Base-by-base conservation (phyloP, 106 monocot genomes). In the Dendrobium officinale region DNA sequence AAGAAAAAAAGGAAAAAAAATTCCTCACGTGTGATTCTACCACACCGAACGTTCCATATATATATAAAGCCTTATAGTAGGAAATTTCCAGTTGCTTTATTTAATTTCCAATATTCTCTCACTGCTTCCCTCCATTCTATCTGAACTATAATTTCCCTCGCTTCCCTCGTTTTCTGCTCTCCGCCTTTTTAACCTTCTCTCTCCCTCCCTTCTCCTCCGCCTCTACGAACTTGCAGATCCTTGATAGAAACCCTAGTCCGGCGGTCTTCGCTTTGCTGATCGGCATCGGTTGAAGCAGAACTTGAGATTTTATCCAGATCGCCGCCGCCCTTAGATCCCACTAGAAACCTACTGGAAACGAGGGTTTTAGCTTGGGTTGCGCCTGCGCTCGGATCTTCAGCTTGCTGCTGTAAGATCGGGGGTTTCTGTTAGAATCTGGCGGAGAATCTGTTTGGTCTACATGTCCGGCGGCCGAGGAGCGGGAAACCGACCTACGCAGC, bases 91-190 rank as follows among this genome's bases (percentile, higher is more conserved):
- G 15, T 51, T 72, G 37, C 33, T 42, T 76, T 48, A 43, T 76
- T 76, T 76, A 76, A 76, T 76, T 76, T 76, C 48, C 5, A 47
- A 49, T 51, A 48, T 48, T 76, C 45, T 17, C 48, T 24, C 76
- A 24, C 22, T 49, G 22, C 61, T 86, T 85, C 85, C 83, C 90
- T 88, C 84, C 84, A 80, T 80, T 64, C 80, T 66, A 51, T 70
- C 56, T 79, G 79, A 88, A 88, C 83, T 85, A 82, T 89, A 86
- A 82, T 86, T 92, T 87, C 89, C 89, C 88, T 88, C 87, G 75
- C 48, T 88, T 84, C 89, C 89, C 84, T 89, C 89, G 86, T 88
- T 86, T 81, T 82, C 89, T 86, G 84, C 81, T 86, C 77, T 75
- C 78, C 43, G 64, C 49, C 20, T 77, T 82, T 73, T 78, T 54